Evolutionary conservation across 2,329 filamentous ascomycete genomes (phyloP).

Genomic region (Venturia oleaginea): DNA sequence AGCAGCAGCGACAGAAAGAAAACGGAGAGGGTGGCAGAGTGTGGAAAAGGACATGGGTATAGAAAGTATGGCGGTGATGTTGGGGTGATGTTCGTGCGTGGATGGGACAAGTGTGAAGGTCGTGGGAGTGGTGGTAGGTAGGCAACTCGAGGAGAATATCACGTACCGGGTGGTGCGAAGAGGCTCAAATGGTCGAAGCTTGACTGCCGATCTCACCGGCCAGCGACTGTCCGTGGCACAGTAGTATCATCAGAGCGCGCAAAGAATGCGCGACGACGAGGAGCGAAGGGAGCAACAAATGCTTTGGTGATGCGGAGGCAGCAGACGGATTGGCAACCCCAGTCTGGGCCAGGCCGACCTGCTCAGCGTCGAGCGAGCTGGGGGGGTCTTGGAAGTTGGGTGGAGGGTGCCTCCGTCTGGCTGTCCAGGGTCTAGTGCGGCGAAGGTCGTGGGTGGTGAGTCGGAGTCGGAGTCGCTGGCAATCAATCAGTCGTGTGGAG

Average conservation of each 20-base stretch:
- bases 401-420: not conserved
- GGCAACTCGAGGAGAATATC: not conserved
- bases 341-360: too few species aligned
- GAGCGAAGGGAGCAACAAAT: not conserved
- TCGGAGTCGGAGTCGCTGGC: not conserved
- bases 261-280: not conserved
- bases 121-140: not conserved
- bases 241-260: not conserved
- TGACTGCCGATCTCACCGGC: slow-evolving; percentile 1
- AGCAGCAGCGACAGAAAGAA: not conserved
- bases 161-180: slow-evolving; percentile 4
- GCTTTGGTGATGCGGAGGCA: not conserved
- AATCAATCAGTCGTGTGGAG: not conserved
- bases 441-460: not conserved
- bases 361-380: too few species aligned
- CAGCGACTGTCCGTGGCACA: not conserved
- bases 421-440: not conserved
- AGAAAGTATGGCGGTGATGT: not conserved
- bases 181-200: not conserved
- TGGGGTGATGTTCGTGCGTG: not conserved
- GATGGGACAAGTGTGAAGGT: not conserved
- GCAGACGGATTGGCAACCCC: too few species aligned
- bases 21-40: not conserved
- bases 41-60: too few species aligned
- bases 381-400: too few species aligned